Percentiles rank a stretch among this genome's conserved stretches.
Conservation (phyloP, 1,284 basidiomycete species). For the Trametes polyzona region DNA sequence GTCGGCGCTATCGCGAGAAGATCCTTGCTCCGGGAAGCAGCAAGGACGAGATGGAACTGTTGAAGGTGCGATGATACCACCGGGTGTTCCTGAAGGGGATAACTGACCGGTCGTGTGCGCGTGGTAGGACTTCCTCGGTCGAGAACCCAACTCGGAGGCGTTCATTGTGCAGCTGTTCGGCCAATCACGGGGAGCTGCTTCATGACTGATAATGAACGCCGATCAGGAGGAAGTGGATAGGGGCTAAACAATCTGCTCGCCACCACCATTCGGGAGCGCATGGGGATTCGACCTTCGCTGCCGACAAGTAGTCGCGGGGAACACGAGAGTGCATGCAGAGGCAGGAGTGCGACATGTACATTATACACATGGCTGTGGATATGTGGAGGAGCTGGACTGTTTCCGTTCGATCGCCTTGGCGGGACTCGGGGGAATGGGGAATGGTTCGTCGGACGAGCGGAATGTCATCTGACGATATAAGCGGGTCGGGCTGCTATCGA, state of each 20-base stretch:
- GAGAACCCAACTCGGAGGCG: conserved; percentile 74
- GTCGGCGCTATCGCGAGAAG: conserved; percentile 52
- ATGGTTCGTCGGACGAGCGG: conserved; percentile 4
- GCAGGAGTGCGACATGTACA: neutral
- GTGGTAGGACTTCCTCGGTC: conserved; percentile 69
- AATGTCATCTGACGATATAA: neutral
- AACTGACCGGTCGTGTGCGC: neutral
- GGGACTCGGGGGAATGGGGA: neutral
- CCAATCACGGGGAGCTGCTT: neutral
- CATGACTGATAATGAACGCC: neutral
- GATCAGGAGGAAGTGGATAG: neutral
- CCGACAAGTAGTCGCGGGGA: neutral
- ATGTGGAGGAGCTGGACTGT: neutral
- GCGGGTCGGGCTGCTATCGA: neutral
- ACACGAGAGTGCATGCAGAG: neutral
- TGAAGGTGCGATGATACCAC: conserved; percentile 46
- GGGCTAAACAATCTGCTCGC: no score
- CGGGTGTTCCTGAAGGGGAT: neutral
- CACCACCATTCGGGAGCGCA: no score
- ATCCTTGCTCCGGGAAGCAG: conserved; percentile 60
- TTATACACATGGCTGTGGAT: neutral
- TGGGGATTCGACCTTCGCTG: neutral
- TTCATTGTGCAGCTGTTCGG: conserved; percentile 71
- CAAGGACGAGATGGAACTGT: conserved; percentile 59
- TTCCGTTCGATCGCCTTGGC: conserved; percentile 2